A percentile compares a stretch with the other conserved stretches of the same genome.
These are phyloP conservation scores for Ramularia endophylla DNA, from an alignment of 2,329 filamentous ascomycete genomes.

Conservation along the genomic window DNA sequence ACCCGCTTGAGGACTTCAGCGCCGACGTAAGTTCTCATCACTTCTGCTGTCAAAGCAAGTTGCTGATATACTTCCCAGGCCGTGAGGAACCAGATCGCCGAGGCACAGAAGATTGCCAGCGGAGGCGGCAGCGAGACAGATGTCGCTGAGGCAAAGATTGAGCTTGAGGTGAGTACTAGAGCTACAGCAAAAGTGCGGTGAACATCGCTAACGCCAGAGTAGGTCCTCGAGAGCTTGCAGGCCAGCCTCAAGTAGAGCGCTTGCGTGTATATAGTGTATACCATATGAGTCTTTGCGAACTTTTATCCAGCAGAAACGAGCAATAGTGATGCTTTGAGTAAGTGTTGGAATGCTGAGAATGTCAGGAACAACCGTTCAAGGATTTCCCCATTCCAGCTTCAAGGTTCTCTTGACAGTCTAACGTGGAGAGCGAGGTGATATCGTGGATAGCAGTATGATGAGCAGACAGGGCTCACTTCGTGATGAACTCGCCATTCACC, in stretches of 20 bases:
- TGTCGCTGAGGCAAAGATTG: slow-evolving; percentile 98
- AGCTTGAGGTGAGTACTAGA: slow-evolving; percentile 73
- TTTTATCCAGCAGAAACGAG: too few relatives aligned
- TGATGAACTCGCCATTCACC: too few relatives aligned
- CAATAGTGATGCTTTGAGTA: too few relatives aligned
- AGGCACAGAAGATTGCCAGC: slow-evolving; percentile 90
- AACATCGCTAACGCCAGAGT: slow-evolving; percentile 8
- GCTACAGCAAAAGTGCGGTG: slow-evolving; percentile 21
- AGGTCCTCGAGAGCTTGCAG: slow-evolving; percentile 82
- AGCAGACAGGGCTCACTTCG: too few relatives aligned
- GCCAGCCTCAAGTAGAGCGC: slow-evolving; percentile 67
- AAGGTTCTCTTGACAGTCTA: too few relatives aligned
- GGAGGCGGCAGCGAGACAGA: slow-evolving; percentile 94
- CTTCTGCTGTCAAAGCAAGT: neutral
- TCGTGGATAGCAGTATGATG: too few relatives aligned
- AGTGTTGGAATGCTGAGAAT: too few relatives aligned
- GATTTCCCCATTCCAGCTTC: too few relatives aligned
- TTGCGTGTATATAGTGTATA: slow-evolving; percentile 24
- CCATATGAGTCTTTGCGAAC: slow-evolving; percentile 13
- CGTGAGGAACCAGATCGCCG: slow-evolving; percentile 81
- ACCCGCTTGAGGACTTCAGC: slow-evolving; percentile 93
- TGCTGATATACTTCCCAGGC: slow-evolving; percentile 42
- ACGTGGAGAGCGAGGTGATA: too few relatives aligned
- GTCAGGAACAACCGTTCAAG: too few relatives aligned
- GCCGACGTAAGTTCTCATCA: slow-evolving; percentile 52